Percentiles rank a stretch among this genome's conserved stretches.
Conservation (phyloP, 805 yeast genomes). For the Yueomyces sinensis region DNA sequence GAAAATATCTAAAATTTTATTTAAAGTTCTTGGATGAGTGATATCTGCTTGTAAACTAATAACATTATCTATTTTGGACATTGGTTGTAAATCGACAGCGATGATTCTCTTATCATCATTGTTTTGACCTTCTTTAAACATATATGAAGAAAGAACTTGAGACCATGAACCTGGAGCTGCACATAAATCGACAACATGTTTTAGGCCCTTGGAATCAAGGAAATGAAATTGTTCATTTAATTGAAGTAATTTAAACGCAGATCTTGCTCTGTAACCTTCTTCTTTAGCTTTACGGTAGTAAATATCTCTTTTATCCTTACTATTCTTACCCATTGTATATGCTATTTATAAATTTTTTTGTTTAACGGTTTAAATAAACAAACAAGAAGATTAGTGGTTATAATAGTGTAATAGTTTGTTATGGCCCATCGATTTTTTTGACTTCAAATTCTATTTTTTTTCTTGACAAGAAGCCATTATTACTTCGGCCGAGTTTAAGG, state of each 20-base stretch:
- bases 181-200: slow-evolving; percentile 87
- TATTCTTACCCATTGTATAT: slow-evolving; percentile 74
- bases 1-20: slow-evolving; percentile 61
- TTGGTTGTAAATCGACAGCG: slow-evolving; percentile 93
- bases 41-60: slow-evolving; percentile 90
- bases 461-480: no score
- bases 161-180: slow-evolving; percentile 99
- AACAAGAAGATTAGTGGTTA: no score
- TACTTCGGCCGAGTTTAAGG: no score
- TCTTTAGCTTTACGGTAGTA: slow-evolving; percentile 92
- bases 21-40: slow-evolving; percentile 85
- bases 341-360: neutral
- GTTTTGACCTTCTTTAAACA: slow-evolving; percentile 27
- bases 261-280: slow-evolving; percentile 95
- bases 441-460: no score
- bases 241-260: slow-evolving; percentile 89
- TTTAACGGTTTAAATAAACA: no score
- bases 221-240: slow-evolving; percentile 81
- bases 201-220: slow-evolving; percentile 45
- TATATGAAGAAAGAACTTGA: slow-evolving; percentile 71
- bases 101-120: slow-evolving; percentile 55
- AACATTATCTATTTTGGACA: slow-evolving; percentile 91
- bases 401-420: no score
- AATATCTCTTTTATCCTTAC: slow-evolving; percentile 88
- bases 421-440: no score